phyloP scores from a whole-genome alignment of 805 yeast species.

The Candida pini region DNA sequence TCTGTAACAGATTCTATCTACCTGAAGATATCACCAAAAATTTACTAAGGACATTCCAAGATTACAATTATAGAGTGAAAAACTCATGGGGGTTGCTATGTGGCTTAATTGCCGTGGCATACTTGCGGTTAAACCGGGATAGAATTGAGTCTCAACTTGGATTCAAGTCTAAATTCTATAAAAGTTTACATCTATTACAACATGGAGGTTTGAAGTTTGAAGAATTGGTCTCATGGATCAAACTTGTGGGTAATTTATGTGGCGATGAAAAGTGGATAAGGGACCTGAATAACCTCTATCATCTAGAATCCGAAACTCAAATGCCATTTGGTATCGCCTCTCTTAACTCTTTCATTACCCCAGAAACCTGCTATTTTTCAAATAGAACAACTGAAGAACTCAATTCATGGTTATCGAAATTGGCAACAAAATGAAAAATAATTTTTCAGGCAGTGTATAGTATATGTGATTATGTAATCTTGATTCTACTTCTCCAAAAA shows the following conservation, averaged over 20 bases:
- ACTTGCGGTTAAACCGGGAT: constrained; percentile 46
- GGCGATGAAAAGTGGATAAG: constrained; percentile 59
- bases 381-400: constrained; percentile 28
- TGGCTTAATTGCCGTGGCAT: constrained; percentile 59
- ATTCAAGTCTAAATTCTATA: constrained; percentile 40
- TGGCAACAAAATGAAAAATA: too few species aligned
- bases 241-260: constrained; percentile 47
- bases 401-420: constrained; percentile 27
- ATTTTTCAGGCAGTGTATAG: too few species aligned
- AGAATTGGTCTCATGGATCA: constrained; percentile 49
- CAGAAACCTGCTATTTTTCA: constrained; percentile 23
- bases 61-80: constrained; percentile 47
- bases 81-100: constrained; percentile 68
- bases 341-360: constrained; percentile 16
- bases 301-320: constrained; percentile 31
- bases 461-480: too few species aligned
- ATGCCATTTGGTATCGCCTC: constrained; percentile 25
- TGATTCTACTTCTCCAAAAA: too few species aligned
- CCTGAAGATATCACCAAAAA: constrained; percentile 47
- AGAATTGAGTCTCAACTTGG: constrained; percentile 43
- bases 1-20: constrained; percentile 61
- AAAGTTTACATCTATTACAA: constrained; percentile 47
- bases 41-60: constrained; percentile 45
- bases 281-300: constrained; percentile 30
- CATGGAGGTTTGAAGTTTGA: constrained; percentile 45